Conservation (phyloP, 352 stramenopile genomes). For the Globisporangium rhizosaccharum region DNA sequence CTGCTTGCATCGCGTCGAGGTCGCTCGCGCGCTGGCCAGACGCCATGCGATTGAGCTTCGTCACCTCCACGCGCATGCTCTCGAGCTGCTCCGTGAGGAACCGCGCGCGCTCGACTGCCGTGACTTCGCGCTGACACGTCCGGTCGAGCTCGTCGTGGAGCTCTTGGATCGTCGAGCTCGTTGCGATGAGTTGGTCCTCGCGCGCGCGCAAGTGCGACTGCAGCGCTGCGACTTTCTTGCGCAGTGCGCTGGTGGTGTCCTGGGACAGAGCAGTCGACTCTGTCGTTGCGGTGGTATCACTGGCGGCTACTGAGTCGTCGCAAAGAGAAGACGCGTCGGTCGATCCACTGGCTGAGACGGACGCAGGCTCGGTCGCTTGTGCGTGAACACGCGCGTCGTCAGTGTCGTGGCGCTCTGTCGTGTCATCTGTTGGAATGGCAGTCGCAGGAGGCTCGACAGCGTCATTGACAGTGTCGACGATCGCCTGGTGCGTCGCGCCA, state of each 20-base stretch:
- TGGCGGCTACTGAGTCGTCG: too few species aligned
- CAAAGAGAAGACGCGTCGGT: too few species aligned
- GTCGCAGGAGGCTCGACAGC: too few species aligned
- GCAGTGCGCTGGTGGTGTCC: not conserved
- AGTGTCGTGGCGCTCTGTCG: too few species aligned
- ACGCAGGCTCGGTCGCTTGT: too few species aligned
- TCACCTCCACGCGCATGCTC: slow-evolving; percentile 50
- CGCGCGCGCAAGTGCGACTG: slow-evolving; percentile 38
- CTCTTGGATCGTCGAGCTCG: slow-evolving; percentile 55
- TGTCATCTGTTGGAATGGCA: too few species aligned
- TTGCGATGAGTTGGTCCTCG: slow-evolving; percentile 64
- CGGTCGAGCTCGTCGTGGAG: slow-evolving; percentile 77
- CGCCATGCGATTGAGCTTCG: slow-evolving; percentile 42
- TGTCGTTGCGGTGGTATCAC: not conserved
- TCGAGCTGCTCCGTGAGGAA: slow-evolving; percentile 64
- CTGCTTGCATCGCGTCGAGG: slow-evolving; percentile 51
- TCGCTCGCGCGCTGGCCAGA: slow-evolving; percentile 35
- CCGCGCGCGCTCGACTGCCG: slow-evolving; percentile 51
- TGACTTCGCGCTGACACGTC: slow-evolving; percentile 57
- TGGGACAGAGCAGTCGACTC: not conserved
- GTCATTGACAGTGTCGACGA: too few species aligned
- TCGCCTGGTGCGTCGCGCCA: too few species aligned
- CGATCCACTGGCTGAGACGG: too few species aligned
- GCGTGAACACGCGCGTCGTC: too few species aligned
- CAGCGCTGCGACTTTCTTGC: slow-evolving; percentile 17